phyloP scores from a whole-genome alignment of 495 filamentous ascomycete species.

The Neurospora africana region DNA sequence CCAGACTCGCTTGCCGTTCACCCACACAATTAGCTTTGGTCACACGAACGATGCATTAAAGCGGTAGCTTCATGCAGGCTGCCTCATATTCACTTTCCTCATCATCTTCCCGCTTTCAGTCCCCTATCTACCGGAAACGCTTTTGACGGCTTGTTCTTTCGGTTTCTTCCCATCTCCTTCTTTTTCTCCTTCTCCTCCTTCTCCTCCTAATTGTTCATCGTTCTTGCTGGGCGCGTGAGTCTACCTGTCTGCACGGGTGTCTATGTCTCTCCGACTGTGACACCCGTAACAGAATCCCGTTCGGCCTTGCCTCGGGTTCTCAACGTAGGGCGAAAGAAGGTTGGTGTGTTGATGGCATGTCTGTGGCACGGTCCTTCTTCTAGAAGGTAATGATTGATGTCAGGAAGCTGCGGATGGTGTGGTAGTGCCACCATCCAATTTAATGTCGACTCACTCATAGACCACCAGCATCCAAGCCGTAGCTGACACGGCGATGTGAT shows the following conservation, averaged over 20 bases:
- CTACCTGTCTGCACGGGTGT: background rate
- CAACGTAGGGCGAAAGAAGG: background rate
- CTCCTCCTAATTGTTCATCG: too few relatives aligned
- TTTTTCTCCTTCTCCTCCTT: too few relatives aligned
- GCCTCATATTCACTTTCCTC: background rate
- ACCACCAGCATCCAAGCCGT: background rate
- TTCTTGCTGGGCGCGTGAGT: too few relatives aligned
- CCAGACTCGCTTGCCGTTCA: background rate
- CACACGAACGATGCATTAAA: background rate
- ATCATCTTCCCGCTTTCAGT: background rate
- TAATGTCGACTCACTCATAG: background rate
- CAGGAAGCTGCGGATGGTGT: background rate
- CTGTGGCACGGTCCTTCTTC: background rate
- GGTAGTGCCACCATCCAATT: background rate
- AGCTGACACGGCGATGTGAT: background rate
- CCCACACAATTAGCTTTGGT: background rate
- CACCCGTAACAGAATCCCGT: background rate
- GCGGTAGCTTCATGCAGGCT: background rate
- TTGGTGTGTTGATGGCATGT: background rate
- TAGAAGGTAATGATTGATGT: background rate
- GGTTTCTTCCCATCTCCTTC: too few relatives aligned
- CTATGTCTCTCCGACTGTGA: background rate
- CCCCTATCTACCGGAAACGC: background rate
- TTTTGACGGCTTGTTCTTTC: background rate
- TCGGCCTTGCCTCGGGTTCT: background rate